Conservation (phyloP, 345 rosid genomes). For the Carallia brachiata region DNA sequence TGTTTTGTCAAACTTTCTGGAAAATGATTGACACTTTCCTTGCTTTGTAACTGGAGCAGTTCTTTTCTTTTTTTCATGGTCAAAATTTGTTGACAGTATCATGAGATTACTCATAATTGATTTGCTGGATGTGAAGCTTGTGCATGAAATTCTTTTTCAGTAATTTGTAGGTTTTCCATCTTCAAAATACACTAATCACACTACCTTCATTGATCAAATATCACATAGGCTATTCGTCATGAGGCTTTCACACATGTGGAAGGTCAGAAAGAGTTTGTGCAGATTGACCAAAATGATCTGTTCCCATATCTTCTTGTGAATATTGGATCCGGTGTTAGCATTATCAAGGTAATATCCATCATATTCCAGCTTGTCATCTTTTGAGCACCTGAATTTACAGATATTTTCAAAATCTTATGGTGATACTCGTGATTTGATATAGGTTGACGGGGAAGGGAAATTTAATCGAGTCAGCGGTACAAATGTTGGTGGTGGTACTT, state of each 20-base stretch:
- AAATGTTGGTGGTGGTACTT: slow-evolving; percentile 98
- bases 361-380: slow-evolving; percentile 11
- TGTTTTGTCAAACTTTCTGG: neutral
- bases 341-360: slow-evolving; percentile 69
- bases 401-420: neutral
- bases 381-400: neutral
- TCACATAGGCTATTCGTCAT: slow-evolving; percentile 87
- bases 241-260: slow-evolving; percentile 97
- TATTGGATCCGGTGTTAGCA: slow-evolving; percentile 96
- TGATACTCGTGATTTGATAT: slow-evolving; percentile 13
- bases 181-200: neutral
- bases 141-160: neutral
- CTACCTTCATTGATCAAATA: slow-evolving; percentile 1
- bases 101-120: too few species aligned
- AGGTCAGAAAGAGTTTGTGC: slow-evolving; percentile 88
- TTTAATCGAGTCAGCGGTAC: slow-evolving; percentile 94
- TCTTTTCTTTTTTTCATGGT: neutral
- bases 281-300: slow-evolving; percentile 79
- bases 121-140: neutral
- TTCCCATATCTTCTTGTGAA: slow-evolving; percentile 97
- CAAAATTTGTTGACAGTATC: too few species aligned
- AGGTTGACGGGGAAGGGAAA: slow-evolving; percentile 96
- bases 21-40: neutral
- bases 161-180: too few species aligned
- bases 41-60: neutral